Conservation (phyloP, 352 stramenopile genomes). For the Phytophthora citricola region DNA sequence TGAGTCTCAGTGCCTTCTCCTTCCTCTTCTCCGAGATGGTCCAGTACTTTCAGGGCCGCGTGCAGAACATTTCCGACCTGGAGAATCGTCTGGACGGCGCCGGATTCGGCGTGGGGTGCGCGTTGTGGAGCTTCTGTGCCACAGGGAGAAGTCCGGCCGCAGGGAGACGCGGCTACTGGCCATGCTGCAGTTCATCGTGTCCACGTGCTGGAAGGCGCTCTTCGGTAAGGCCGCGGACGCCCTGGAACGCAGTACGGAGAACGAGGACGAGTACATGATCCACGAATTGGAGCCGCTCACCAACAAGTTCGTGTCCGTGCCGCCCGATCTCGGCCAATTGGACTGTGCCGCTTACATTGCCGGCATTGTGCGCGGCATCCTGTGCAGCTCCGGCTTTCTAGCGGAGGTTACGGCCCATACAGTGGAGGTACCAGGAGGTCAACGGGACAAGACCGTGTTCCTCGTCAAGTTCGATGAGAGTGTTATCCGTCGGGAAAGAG, state of each 20-base stretch:
- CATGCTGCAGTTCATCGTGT: constrained; percentile 95
- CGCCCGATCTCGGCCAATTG: constrained; percentile 94
- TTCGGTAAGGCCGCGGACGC: constrained; percentile 97
- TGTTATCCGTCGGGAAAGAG: constrained; percentile 79
- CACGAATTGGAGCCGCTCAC: constrained; percentile 94
- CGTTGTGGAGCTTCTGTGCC: constrained; percentile 93
- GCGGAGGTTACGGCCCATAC: constrained; percentile 80
- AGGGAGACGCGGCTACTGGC: constrained; percentile 87
- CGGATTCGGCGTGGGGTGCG: constrained; percentile 95
- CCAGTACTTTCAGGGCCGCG: constrained; percentile 97
- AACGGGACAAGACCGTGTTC: constrained; percentile 87
- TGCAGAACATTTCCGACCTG: constrained; percentile 96
- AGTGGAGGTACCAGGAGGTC: constrained; percentile 66
- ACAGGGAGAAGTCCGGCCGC: constrained; percentile 80
- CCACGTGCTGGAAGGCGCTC: constrained; percentile 94
- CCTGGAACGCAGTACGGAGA: constrained; percentile 96
- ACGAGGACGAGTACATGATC: constrained; percentile 99
- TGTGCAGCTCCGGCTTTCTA: constrained; percentile 86
- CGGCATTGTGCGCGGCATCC: constrained; percentile 93
- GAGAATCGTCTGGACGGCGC: constrained; percentile 95
- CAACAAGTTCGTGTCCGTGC: constrained; percentile 97
- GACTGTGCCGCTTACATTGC: constrained; percentile 97
- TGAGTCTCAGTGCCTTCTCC: constrained; percentile 93
- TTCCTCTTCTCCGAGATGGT: constrained; percentile 99
- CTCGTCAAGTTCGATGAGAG: constrained; percentile 88